Evolutionary conservation across 371 early-diverging fungal species (phyloP).

Genomic region (Mortierella sp.): DNA sequence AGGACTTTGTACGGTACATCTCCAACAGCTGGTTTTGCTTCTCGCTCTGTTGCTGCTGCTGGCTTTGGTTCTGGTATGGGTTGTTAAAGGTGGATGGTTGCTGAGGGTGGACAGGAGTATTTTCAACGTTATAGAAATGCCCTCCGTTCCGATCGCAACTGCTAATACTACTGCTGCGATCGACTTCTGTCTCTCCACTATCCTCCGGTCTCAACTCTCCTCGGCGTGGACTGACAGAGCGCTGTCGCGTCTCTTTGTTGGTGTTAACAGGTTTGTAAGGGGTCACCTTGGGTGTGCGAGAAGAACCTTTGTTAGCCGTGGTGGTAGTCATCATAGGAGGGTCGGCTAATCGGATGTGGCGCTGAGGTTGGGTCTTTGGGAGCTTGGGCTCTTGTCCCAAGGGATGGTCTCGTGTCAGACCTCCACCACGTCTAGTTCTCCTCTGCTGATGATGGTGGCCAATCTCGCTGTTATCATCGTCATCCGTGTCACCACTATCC

Average conservation of each 20-base stretch:
- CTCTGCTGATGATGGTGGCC: neutral
- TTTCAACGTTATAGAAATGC: neutral
- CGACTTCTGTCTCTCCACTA: slow-evolving; percentile 1
- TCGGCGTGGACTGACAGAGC: neutral
- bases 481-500: neutral
- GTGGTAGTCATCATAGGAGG: neutral
- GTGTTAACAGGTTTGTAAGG: neutral
- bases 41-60: neutral
- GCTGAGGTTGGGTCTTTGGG: neutral
- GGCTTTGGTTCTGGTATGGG: neutral
- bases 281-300: neutral
- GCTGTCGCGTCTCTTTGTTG: neutral
- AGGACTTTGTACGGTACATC: slow-evolving; percentile 26
- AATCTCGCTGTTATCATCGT: neutral
- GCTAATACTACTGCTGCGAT: neutral
- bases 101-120: no score
- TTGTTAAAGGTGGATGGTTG: neutral
- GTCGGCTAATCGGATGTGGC: neutral
- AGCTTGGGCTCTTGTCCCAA: neutral
- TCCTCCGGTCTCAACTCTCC: neutral
- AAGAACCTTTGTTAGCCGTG: neutral
- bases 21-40: slow-evolving; percentile 15
- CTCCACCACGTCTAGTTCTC: neutral
- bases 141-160: slow-evolving; percentile 6
- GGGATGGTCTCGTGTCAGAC: neutral